Evolutionary conservation across 345 rosid species (phyloP).

Genomic region (Psidium friedrichsthalianum): DNA sequence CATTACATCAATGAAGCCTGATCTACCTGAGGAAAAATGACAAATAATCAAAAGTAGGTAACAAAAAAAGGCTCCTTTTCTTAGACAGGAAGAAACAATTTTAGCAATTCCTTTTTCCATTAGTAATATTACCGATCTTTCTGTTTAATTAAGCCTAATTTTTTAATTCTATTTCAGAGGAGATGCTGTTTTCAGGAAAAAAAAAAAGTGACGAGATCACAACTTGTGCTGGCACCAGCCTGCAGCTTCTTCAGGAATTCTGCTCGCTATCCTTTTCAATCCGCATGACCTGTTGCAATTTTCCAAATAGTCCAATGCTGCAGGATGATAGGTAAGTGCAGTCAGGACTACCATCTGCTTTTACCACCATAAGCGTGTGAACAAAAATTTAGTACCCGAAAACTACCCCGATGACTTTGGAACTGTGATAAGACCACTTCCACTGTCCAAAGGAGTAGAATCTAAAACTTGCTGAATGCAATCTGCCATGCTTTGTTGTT

Average conservation of each 20-base stretch:
- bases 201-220: background rate
- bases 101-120: background rate
- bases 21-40: constrained; percentile 29
- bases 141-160: background rate
- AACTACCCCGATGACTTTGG: constrained; percentile 48
- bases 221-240: background rate
- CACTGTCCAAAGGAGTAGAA: constrained; percentile 32
- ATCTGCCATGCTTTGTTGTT: constrained; percentile 54
- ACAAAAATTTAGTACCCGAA: background rate
- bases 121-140: background rate
- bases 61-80: background rate
- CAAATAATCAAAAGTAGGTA: constrained; percentile 3
- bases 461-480: constrained; percentile 67
- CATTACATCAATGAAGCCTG: constrained; percentile 30
- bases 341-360: background rate
- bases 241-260: constrained; percentile 32
- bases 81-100: background rate
- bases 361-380: background rate
- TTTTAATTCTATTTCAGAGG: background rate
- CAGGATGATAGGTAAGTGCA: constrained; percentile 6
- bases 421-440: constrained; percentile 17
- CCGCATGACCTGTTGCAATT: constrained; percentile 68
- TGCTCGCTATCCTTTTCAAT: constrained; percentile 58
- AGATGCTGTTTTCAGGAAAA: background rate
- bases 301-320: constrained; percentile 55